Evolutionary conservation across 352 stramenopile species (phyloP).

Genomic region (Achlya hypogyna): DNA sequence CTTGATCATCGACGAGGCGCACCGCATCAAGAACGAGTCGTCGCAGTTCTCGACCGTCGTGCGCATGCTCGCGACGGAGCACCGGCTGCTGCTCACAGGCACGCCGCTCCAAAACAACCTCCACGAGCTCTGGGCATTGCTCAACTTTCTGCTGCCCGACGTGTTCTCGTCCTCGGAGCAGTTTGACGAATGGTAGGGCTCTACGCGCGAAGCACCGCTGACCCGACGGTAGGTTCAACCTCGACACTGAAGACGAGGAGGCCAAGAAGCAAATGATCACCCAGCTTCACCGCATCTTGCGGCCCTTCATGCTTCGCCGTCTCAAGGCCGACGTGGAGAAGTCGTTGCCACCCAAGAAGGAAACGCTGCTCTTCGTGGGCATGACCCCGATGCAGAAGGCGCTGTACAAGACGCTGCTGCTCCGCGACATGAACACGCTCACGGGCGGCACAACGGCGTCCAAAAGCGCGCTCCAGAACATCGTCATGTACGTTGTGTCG

Average conservation of each 20-base stretch:
- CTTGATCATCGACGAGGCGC: slow-evolving; percentile 79
- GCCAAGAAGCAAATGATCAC: slow-evolving; percentile 87
- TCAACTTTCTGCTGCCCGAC: slow-evolving; percentile 92
- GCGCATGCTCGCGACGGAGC: slow-evolving; percentile 74
- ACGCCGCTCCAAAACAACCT: slow-evolving; percentile 94
- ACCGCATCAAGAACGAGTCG: slow-evolving; percentile 84
- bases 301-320: slow-evolving; percentile 95
- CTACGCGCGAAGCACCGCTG: not conserved
- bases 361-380: slow-evolving; percentile 90
- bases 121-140: slow-evolving; percentile 89
- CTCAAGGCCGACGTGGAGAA: slow-evolving; percentile 99
- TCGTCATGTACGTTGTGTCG: slow-evolving; percentile 49
- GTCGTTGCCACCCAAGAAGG: slow-evolving; percentile 94
- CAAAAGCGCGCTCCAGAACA: slow-evolving; percentile 74
- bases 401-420: slow-evolving; percentile 93
- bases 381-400: slow-evolving; percentile 92
- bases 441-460: slow-evolving; percentile 47
- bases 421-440: slow-evolving; percentile 92
- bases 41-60: slow-evolving; percentile 84
- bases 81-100: slow-evolving; percentile 88
- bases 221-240: slow-evolving; percentile 39
- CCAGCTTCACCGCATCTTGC: slow-evolving; percentile 80
- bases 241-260: slow-evolving; percentile 81
- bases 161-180: slow-evolving; percentile 86
- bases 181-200: slow-evolving; percentile 71